These are phyloP conservation scores for Pholiota molesta DNA, from an alignment of 768 basidiomycete genomes.

Conservation along the genomic window DNA sequence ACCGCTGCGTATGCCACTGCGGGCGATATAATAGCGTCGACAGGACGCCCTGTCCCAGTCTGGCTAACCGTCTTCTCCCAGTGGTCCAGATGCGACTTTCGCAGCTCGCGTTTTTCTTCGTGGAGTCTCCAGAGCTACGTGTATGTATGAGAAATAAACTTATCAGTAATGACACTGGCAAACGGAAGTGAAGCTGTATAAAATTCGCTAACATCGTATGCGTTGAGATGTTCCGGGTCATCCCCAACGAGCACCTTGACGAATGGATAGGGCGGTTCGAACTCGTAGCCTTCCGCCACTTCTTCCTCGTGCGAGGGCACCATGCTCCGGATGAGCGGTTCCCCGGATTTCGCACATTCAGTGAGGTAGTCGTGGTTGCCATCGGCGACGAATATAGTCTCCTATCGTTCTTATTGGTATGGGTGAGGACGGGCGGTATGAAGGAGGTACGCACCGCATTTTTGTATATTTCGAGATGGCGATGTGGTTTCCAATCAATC, in stretches of 20 bases:
- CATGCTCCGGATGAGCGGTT: slow-evolving; percentile 64
- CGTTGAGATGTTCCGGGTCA: slow-evolving; percentile 36
- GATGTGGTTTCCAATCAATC: slow-evolving; percentile 63
- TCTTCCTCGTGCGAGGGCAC: slow-evolving; percentile 33
- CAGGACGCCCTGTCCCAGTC: slow-evolving; percentile 68
- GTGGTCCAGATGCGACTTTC: slow-evolving; percentile 62
- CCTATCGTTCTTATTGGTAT: slow-evolving; percentile 27
- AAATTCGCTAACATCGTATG: slow-evolving; percentile 40
- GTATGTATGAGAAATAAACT: too few species aligned
- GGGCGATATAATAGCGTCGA: slow-evolving; percentile 75
- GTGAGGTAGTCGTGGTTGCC: slow-evolving; percentile 50
- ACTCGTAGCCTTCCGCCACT: slow-evolving; percentile 21
- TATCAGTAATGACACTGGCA: too few species aligned
- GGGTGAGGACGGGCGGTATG: background rate
- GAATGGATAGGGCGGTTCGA: slow-evolving; percentile 36
- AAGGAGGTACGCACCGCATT: slow-evolving; percentile 34
- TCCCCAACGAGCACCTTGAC: slow-evolving; percentile 49
- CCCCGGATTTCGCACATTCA: slow-evolving; percentile 49
- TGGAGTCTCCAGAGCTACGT: slow-evolving; percentile 66
- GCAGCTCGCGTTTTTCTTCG: slow-evolving; percentile 48
- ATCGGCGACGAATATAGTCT: slow-evolving; percentile 54
- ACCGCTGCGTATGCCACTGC: slow-evolving; percentile 61
- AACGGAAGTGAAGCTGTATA: too few species aligned
- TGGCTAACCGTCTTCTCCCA: slow-evolving; percentile 54
- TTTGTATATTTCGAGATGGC: slow-evolving; percentile 54